Evolutionary conservation across 176 grass and related monocot genomes (phyloP), one percentile per base, ranked within the genome.

Genomic region (Ensete glaucum): DNA sequence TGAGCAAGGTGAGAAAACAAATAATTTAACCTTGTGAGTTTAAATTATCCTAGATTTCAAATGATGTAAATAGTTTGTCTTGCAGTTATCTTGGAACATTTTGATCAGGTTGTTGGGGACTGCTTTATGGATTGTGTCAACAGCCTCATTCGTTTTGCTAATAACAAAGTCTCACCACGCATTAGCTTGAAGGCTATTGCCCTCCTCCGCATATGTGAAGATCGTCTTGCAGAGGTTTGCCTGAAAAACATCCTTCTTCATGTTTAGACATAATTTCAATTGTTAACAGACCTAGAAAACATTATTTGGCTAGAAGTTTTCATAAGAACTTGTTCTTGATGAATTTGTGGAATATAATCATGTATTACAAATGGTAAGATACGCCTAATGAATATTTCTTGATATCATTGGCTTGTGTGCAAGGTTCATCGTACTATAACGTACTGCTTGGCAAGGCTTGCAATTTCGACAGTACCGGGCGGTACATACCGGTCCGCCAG

Each of bases 161-260:
- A 95, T 89, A 99, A 99, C 81, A 99, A 99, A 83, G 85, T 85
- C 58, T 91, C 86, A 62, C 81, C 91, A 82, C 78, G 91, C 55
- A 99, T 99, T 76, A 99, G 96, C 91, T 85, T 99, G 78, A 99
- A 99, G 91, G 96, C 96, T 77, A 99, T 99, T 88, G 96, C 96
- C 89, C 90, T 99, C 52, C 85, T 99, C 17, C 90, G 96, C 73
- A 99, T 99, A 79, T 99, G 96, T 55, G 96, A 99, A 91, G 91
- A 99, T 85, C 96, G 96, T 67, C 89, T 99, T 78, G 96, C 96
- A 54, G 96, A 99, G 96, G 96, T 99, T 87, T 50, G 82, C 53
- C 83, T 79, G 53, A 70, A 69, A 69, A 1, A 64, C 9, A 8
- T 13, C 10, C 54, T 73, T 54, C 2, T 54, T 3, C 19, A 59